These are phyloP conservation scores for Zymoseptoria ardabiliae DNA, from an alignment of 2,329 filamentous ascomycete species.

Conservation along the genomic window DNA sequence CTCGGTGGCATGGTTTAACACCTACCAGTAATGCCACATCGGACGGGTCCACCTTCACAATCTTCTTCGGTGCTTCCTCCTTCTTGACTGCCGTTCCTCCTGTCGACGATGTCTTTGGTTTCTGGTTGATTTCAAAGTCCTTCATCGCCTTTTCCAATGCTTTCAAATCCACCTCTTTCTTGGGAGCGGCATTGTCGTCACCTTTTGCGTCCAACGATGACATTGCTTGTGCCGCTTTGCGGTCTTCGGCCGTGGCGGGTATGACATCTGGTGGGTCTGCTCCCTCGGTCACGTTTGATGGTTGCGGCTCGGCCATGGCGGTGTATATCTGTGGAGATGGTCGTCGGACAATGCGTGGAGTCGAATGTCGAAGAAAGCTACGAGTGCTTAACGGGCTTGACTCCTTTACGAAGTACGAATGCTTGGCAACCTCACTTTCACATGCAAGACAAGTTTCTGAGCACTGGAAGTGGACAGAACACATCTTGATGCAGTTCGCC, in stretches of 20 bases:
- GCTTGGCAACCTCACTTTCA: background rate
- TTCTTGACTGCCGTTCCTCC: constrained; percentile 17
- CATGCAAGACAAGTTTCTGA: background rate
- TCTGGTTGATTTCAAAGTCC: constrained; percentile 41
- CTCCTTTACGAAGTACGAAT: background rate
- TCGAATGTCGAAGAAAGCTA: no score
- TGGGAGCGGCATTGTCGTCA: constrained; percentile 38
- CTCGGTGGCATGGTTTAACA: constrained; percentile 8
- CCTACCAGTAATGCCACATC: constrained; percentile 64
- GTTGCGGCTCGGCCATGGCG: constrained; percentile 57
- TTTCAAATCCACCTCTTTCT: constrained; percentile 59
- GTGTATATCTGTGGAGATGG: background rate
- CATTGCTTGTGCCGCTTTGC: constrained; percentile 67
- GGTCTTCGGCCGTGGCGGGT: constrained; percentile 61
- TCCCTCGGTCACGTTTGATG: constrained; percentile 52
- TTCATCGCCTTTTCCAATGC: constrained; percentile 67
- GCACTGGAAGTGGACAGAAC: background rate
- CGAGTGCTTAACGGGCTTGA: no score
- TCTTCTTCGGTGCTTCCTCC: constrained; percentile 32
- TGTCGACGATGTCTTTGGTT: constrained; percentile 37
- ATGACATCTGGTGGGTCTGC: constrained; percentile 50
- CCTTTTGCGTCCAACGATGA: constrained; percentile 58
- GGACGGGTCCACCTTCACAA: constrained; percentile 64
- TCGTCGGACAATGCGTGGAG: background rate
- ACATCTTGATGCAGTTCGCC: background rate